Evolutionary conservation across 2,329 filamentous ascomycete species (phyloP).

Genomic region (Metarhizium guizhouense): DNA sequence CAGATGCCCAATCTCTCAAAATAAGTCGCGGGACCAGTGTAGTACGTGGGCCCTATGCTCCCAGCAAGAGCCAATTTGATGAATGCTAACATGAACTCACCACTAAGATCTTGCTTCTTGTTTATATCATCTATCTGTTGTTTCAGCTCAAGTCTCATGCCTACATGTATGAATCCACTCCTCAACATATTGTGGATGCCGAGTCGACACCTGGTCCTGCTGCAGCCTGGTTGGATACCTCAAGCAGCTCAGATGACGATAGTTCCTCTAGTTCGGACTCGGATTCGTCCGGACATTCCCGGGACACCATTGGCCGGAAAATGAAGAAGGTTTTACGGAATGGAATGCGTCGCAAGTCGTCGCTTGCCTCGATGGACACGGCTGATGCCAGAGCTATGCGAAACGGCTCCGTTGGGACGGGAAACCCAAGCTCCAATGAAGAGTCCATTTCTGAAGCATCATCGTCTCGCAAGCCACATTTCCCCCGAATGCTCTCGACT

Average conservation of each 20-base stretch:
- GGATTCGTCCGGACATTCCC: conserved; percentile 47
- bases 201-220: conserved; percentile 80
- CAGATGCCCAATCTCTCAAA: conserved; percentile 65
- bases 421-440: conserved; percentile 23
- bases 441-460: conserved; percentile 30
- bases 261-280: conserved; percentile 61
- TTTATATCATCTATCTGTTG: conserved; percentile 75
- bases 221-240: conserved; percentile 71
- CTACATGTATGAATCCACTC: conserved; percentile 87
- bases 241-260: conserved; percentile 41
- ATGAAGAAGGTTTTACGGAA: conserved; percentile 68
- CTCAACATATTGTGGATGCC: conserved; percentile 86
- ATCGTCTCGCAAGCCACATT: conserved; percentile 24
- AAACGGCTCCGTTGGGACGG: conserved; percentile 33
- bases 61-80: neutral
- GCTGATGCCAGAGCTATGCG: conserved; percentile 22
- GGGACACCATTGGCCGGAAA: conserved; percentile 60
- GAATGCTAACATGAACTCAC: neutral
- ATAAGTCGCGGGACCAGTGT: conserved; percentile 88
- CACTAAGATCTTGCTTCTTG: conserved; percentile 61
- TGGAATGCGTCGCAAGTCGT: conserved; percentile 68
- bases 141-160: conserved; percentile 90
- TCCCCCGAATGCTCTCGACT: conserved; percentile 26
- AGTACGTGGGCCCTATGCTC: conserved; percentile 36
- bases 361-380: conserved; percentile 58